Percentiles rank a stretch among this genome's conserved stretches.
These are phyloP conservation scores for Talaromyces rugulosus DNA, from an alignment of 2,329 filamentous ascomycete species.

Conservation along the genomic window DNA sequence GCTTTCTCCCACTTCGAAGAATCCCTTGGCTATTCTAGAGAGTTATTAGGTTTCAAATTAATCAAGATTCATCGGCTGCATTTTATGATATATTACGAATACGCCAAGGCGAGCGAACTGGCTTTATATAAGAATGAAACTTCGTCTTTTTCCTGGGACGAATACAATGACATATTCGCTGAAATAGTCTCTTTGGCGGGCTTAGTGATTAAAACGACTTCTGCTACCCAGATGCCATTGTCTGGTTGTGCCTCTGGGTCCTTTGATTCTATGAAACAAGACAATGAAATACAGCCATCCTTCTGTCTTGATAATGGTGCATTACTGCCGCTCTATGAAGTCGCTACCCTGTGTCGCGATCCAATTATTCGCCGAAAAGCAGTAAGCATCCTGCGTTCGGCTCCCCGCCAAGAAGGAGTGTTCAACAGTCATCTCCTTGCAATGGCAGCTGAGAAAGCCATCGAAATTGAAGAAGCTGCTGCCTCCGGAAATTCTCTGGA, in stretches of 20 bases:
- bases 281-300: not conserved
- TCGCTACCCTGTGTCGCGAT: constrained; percentile 4
- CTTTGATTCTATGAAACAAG: not conserved
- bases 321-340: constrained; percentile 3
- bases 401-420: constrained; percentile 8
- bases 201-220: constrained; percentile 7
- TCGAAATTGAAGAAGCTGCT: constrained; percentile 6
- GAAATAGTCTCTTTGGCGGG: constrained; percentile 16
- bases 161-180: not conserved
- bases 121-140: constrained; percentile 4
- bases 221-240: not conserved
- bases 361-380: constrained; percentile 1
- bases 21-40: not conserved
- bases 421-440: constrained; percentile 4
- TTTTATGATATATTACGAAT: constrained; percentile 4
- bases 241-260: not conserved
- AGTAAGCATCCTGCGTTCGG: not conserved
- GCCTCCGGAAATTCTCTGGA: not conserved
- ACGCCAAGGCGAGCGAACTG: constrained; percentile 3
- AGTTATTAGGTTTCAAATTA: constrained; percentile 2
- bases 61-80: constrained; percentile 1
- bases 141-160: constrained; percentile 14
- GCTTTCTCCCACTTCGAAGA: constrained; percentile 1
- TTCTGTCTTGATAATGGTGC: constrained; percentile 7
- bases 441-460: constrained; percentile 1